phyloP scores from a whole-genome alignment of 768 basidiomycete genomes.

The Lentinula boryana region DNA sequence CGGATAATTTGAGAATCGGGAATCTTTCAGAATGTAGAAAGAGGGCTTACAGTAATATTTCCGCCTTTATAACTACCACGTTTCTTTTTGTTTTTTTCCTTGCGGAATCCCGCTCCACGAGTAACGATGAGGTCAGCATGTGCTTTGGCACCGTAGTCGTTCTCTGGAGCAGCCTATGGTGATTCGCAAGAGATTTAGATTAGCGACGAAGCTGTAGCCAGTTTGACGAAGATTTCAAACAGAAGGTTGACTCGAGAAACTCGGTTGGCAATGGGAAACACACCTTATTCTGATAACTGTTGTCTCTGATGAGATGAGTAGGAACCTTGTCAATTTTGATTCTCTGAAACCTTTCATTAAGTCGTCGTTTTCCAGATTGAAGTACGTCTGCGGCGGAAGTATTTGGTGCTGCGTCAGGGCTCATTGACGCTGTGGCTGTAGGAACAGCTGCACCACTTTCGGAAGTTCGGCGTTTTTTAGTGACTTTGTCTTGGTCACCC shows the following conservation, averaged over 20 bases:
- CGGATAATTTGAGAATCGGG: background rate
- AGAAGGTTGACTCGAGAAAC: background rate
- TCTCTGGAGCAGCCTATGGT: conserved; percentile 48
- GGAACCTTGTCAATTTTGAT: conserved; percentile 61
- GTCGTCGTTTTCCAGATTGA: conserved; percentile 27
- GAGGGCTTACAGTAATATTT: conserved; percentile 76
- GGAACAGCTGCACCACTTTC: conserved; percentile 42
- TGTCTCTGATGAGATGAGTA: conserved; percentile 43
- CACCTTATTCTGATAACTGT: conserved; percentile 79
- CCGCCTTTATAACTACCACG: conserved; percentile 91
- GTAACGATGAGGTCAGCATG: conserved; percentile 88
- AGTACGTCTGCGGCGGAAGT: conserved; percentile 15
- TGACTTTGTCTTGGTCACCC: conserved; percentile 25
- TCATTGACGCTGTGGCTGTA: conserved; percentile 30
- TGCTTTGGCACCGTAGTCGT: conserved; percentile 88
- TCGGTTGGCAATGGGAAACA: no score
- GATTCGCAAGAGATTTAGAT: background rate
- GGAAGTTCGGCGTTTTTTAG: conserved; percentile 60
- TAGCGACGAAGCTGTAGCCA: background rate
- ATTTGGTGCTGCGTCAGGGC: conserved; percentile 8
- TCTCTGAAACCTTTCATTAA: conserved; percentile 73
- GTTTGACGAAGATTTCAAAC: background rate
- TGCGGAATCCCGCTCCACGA: conserved; percentile 90
- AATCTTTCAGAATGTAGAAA: conserved; percentile 1
- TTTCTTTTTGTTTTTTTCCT: conserved; percentile 99